Percentiles rank a stretch among this genome's conserved stretches.
These are phyloP conservation scores for Rhytidiadelphus loreus DNA, from an alignment of 225 moss, liverwort and hornwort genomes.

Conservation along the genomic window DNA sequence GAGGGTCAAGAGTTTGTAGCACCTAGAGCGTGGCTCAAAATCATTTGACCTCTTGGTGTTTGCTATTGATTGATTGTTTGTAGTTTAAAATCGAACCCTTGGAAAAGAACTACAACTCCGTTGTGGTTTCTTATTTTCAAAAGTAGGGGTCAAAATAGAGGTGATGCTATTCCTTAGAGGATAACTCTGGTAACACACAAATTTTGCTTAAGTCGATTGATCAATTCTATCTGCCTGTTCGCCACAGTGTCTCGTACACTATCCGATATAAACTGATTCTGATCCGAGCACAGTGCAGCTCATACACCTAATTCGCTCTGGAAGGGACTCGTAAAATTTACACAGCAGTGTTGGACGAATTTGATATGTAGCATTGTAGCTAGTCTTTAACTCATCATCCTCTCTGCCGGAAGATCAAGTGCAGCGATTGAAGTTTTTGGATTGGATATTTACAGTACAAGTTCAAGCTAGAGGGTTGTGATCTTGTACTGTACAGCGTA, in stretches of 20 bases:
- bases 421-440: background rate
- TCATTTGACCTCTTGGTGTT: background rate
- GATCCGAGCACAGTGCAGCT: background rate
- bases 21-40: background rate
- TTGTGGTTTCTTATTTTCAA: background rate
- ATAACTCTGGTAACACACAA: background rate
- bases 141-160: background rate
- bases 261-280: background rate
- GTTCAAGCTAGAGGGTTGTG: background rate
- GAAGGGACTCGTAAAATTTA: background rate
- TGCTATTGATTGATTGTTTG: background rate
- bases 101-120: background rate
- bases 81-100: background rate
- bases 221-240: background rate
- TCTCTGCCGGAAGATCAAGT: background rate
- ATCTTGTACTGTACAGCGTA: background rate
- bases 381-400: background rate
- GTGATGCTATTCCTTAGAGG: background rate
- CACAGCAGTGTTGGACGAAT: background rate
- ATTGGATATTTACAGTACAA: background rate
- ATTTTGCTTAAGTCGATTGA: background rate
- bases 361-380: background rate
- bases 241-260: background rate
- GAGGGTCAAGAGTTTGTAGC: background rate
- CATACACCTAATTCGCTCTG: background rate